Evolutionary conservation across 2,329 filamentous ascomycete genomes (phyloP).

Genomic region (Helotiales sp.): DNA sequence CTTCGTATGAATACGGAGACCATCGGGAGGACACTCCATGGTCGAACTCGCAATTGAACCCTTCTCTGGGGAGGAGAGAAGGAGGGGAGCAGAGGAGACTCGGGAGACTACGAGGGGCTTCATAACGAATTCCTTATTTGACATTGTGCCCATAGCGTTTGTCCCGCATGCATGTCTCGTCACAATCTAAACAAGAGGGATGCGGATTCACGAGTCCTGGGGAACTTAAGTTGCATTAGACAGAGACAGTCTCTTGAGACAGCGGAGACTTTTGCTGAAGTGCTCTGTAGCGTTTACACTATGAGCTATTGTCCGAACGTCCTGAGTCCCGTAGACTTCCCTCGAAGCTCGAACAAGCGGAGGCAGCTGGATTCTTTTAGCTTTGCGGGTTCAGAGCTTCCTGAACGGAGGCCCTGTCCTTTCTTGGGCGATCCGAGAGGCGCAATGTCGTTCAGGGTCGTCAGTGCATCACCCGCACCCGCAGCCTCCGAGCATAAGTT

Average conservation of each 20-base stretch:
- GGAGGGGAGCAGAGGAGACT: not conserved
- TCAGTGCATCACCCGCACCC: no score
- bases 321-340: not conserved
- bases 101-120: not conserved
- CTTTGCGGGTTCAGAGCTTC: not conserved
- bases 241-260: not conserved
- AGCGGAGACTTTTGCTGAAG: not conserved
- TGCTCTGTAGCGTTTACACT: not conserved
- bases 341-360: no score
- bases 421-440: not conserved
- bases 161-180: not conserved
- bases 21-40: not conserved
- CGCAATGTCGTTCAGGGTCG: no score
- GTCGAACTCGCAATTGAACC: not conserved
- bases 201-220: not conserved
- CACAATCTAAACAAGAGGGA: not conserved
- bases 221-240: not conserved
- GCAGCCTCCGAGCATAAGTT: not conserved
- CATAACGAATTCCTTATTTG: not conserved
- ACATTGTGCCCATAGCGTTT: slow-evolving; percentile 1
- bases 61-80: not conserved
- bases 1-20: not conserved
- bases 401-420: no score
- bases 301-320: not conserved
- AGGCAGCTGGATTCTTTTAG: not conserved